Percentiles rank a stretch among this genome's conserved stretches.
Evolutionary conservation across 2,329 filamentous ascomycete genomes (phyloP).

Genomic region (Talaromyces sp.): DNA sequence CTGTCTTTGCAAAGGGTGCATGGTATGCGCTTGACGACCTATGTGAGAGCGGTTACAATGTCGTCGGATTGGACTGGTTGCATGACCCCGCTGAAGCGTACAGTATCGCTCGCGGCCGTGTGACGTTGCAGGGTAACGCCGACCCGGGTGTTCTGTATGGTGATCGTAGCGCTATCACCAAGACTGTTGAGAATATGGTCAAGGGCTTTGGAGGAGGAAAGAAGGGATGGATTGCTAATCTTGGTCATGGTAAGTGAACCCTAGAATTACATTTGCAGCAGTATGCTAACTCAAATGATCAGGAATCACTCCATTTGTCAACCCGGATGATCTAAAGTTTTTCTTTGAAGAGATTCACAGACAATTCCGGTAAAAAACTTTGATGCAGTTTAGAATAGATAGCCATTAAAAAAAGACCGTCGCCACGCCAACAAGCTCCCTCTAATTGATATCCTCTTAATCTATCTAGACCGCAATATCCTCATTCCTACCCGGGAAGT

Average conservation of each 20-base stretch:
- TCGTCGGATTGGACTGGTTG: slow-evolving; percentile 92
- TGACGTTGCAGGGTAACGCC: slow-evolving; percentile 90
- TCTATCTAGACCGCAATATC: slow-evolving; percentile 53
- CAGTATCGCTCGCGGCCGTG: slow-evolving; percentile 71
- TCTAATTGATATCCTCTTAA: background rate
- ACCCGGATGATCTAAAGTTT: slow-evolving; percentile 88
- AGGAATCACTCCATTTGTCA: slow-evolving; percentile 92
- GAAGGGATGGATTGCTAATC: slow-evolving; percentile 93
- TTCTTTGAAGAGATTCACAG: slow-evolving; percentile 92
- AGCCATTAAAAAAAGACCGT: background rate
- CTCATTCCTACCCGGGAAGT: slow-evolving; percentile 50
- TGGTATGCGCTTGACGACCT: slow-evolving; percentile 90
- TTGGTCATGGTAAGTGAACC: slow-evolving; percentile 75
- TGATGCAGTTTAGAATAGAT: background rate
- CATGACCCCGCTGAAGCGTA: slow-evolving; percentile 84
- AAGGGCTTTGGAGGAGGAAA: slow-evolving; percentile 78
- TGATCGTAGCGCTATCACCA: slow-evolving; percentile 73
- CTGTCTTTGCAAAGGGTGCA: slow-evolving; percentile 95
- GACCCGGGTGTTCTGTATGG: slow-evolving; percentile 93
- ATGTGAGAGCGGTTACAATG: slow-evolving; percentile 85
- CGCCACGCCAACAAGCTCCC: background rate
- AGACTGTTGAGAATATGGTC: slow-evolving; percentile 81
- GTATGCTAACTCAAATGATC: slow-evolving; percentile 19
- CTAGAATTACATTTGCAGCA: background rate
- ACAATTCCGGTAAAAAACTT: slow-evolving; percentile 25